phyloP scores from a whole-genome alignment of 257 asterid genomes.

The Ligustrum vulgare region DNA sequence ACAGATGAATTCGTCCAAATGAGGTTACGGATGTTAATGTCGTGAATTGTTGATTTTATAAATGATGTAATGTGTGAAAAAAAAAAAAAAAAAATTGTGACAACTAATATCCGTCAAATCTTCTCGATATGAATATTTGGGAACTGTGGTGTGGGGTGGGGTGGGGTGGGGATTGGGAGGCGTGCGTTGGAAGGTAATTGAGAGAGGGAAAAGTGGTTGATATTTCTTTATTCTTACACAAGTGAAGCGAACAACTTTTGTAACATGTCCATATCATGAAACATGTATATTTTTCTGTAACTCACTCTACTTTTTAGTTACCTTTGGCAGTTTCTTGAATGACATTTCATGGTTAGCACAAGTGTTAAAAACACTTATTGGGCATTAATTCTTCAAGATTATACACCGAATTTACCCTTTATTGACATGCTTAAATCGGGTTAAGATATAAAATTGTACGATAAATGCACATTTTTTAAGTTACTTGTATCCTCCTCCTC shows the following conservation, averaged over 20 bases:
- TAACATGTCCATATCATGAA: constrained; percentile 44
- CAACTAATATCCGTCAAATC: too few species aligned
- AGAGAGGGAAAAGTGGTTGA: constrained; percentile 29
- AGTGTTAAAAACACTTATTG: constrained; percentile 26
- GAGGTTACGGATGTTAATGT: too few species aligned
- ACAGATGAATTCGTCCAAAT: too few species aligned
- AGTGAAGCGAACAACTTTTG: constrained; percentile 35
- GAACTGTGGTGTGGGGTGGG: background rate
- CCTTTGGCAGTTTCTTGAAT: constrained; percentile 27
- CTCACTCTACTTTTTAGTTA: constrained; percentile 22
- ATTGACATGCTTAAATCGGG: constrained; percentile 26
- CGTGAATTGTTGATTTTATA: too few species aligned
- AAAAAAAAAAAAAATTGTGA: too few species aligned
- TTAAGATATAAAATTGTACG: too few species aligned
- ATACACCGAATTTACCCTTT: constrained; percentile 1
- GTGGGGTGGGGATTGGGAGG: constrained; percentile 14
- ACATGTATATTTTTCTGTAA: constrained; percentile 21
- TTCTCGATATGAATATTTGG: too few species aligned
- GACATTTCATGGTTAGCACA: background rate
- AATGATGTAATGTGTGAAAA: too few species aligned
- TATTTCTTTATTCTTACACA: constrained; percentile 48
- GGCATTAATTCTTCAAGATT: constrained; percentile 24
- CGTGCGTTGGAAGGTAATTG: constrained; percentile 50
- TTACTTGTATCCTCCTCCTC: too few species aligned
- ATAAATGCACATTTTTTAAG: too few species aligned